phyloP scores from a whole-genome alignment of 768 basidiomycete species.

The Crassisporium funariophilum region DNA sequence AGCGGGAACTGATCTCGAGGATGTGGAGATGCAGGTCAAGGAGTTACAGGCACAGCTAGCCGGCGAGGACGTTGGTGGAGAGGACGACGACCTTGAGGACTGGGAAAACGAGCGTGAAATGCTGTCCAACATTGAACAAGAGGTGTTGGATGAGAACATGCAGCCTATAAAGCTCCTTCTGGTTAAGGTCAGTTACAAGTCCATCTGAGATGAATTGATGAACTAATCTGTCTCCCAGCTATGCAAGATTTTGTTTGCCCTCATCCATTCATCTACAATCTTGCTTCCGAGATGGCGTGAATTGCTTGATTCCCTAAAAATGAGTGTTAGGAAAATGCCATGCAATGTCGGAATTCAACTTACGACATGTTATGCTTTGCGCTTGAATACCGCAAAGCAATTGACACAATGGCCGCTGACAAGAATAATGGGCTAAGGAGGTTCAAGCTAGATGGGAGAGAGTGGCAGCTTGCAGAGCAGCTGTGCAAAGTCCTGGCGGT shows the following conservation, averaged over 20 bases:
- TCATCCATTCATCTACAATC: constrained; percentile 30
- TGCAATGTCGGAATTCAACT: constrained; percentile 39
- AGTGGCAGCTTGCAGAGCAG: constrained; percentile 34
- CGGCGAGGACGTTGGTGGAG: constrained; percentile 19
- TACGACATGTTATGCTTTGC: constrained; percentile 36
- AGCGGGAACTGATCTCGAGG: constrained; percentile 12
- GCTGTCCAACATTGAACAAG: constrained; percentile 18
- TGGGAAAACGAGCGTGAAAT: constrained; percentile 24
- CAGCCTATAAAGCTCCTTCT: constrained; percentile 26
- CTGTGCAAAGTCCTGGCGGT: constrained; percentile 18
- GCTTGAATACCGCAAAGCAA: constrained; percentile 23
- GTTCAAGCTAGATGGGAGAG: constrained; percentile 19
- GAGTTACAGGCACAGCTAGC: constrained; percentile 2
- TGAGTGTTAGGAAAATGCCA: constrained; percentile 35
- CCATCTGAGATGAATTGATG: not conserved
- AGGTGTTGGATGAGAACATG: too few relatives aligned
- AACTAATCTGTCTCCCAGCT: constrained; percentile 9
- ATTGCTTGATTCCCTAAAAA: constrained; percentile 4
- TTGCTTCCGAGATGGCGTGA: constrained; percentile 30
- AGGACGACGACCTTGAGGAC: constrained; percentile 13
- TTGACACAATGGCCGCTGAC: constrained; percentile 23
- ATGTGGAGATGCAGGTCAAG: constrained; percentile 8
- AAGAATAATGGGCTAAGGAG: constrained; percentile 12
- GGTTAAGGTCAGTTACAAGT: constrained; percentile 28
- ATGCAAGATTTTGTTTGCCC: constrained; percentile 12